Evolutionary conservation across 345 rosid genomes (phyloP).

Genomic region (Psidium guajava): DNA sequence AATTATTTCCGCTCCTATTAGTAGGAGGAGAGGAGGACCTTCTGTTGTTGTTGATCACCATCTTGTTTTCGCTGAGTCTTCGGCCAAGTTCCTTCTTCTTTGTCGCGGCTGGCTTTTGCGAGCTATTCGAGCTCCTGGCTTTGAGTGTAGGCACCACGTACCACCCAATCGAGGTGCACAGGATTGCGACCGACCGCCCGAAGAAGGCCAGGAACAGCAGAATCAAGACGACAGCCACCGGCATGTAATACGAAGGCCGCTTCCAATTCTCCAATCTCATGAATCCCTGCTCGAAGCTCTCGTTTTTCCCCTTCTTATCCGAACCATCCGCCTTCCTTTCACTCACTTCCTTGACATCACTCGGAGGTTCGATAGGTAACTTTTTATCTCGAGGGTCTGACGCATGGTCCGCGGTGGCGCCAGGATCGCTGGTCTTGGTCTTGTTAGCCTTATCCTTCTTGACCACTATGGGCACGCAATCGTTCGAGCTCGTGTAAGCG

Average conservation of each 20-base stretch:
- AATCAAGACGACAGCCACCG: conserved; percentile 37
- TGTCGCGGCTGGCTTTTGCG: conserved; percentile 4
- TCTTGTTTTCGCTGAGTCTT: conserved; percentile 30
- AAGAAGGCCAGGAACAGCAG: conserved; percentile 44
- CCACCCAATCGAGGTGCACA: conserved; percentile 63
- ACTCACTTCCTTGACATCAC: neutral
- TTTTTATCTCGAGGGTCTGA: neutral
- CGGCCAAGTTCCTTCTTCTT: conserved; percentile 43
- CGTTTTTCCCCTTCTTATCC: conserved; percentile 6
- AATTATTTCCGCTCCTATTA: neutral
- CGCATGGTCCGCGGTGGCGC: neutral
- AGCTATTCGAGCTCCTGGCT: conserved; percentile 3
- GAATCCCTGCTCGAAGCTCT: neutral
- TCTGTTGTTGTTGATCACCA: neutral
- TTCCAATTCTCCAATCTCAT: conserved; percentile 12
- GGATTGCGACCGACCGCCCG: conserved; percentile 51
- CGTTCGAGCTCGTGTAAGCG: neutral
- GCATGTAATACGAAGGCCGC: conserved; percentile 43
- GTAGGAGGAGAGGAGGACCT: conserved; percentile 13
- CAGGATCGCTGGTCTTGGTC: neutral
- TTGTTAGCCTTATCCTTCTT: neutral
- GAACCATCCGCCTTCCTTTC: neutral
- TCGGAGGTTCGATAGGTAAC: neutral
- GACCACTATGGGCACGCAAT: neutral
- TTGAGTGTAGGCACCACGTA: conserved; percentile 42